A percentile compares a stretch with the other conserved stretches of the same genome.
These are phyloP conservation scores for Zygosaccharomyces rouxii DNA, from an alignment of 805 yeast species.

Conservation along the genomic window DNA sequence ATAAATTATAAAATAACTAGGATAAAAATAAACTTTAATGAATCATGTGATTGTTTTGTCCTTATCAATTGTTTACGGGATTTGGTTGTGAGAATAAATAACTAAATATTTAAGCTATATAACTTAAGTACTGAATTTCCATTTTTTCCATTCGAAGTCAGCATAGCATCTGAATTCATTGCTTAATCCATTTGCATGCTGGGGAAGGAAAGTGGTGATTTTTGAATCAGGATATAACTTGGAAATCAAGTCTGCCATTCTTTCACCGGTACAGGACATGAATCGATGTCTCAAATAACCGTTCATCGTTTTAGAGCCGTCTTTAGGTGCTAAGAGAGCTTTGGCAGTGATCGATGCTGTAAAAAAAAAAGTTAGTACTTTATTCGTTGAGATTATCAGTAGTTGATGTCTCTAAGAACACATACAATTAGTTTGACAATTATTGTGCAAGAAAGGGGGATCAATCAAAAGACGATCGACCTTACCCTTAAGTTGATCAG, in stretches of 20 bases:
- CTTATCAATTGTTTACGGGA: no score
- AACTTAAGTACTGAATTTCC: conserved; percentile 46
- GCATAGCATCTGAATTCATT: conserved; percentile 89
- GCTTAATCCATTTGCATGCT: conserved; percentile 78
- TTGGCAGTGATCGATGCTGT: conserved; percentile 55
- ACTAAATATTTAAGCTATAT: neutral
- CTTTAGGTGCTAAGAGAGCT: conserved; percentile 45
- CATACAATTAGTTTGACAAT: conserved; percentile 67
- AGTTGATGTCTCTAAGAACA: neutral
- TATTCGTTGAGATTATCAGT: neutral
- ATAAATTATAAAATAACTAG: no score
- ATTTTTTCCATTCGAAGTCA: conserved; percentile 59
- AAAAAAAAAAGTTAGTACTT: conserved; percentile 11
- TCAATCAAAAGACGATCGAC: conserved; percentile 74
- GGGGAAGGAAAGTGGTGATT: conserved; percentile 68
- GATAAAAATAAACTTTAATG: no score
- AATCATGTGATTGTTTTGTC: neutral
- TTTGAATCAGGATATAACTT: conserved; percentile 59
- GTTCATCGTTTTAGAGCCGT: conserved; percentile 33
- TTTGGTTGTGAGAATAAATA: no score
- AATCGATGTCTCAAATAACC: conserved; percentile 47
- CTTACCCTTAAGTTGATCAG: conserved; percentile 50
- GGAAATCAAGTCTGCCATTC: conserved; percentile 65
- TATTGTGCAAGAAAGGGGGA: conserved; percentile 81
- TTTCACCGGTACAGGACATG: conserved; percentile 84